These are phyloP conservation scores for Aphanomyces euteiches DNA, from an alignment of 352 stramenopile species.

Conservation along the genomic window DNA sequence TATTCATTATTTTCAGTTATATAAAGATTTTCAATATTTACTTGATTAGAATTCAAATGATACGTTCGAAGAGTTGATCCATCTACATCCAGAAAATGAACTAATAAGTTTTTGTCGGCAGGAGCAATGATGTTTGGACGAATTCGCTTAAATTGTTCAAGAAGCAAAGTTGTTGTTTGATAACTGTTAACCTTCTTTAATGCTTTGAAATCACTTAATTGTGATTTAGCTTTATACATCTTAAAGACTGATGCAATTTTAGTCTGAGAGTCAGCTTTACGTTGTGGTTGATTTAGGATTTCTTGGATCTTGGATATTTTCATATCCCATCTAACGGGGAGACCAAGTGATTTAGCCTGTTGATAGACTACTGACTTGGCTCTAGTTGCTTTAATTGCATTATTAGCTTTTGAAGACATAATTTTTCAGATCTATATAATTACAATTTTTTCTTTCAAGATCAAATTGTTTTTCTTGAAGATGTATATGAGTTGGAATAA, in stretches of 20 bases:
- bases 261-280: conserved; percentile 15
- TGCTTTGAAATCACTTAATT: conserved; percentile 28
- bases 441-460: no score
- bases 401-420: no score
- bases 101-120: conserved; percentile 34
- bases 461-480: no score
- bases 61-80: conserved; percentile 31
- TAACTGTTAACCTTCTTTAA: conserved; percentile 30
- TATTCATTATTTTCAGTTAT: conserved; percentile 37
- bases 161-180: conserved; percentile 29
- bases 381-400: no score
- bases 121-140: conserved; percentile 31
- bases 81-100: conserved; percentile 34
- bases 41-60: conserved; percentile 32
- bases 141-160: conserved; percentile 36
- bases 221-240: conserved; percentile 22
- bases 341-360: no score
- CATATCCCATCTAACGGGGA: no score
- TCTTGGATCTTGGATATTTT: no score
- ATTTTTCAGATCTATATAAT: no score
- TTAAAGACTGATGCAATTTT: conserved; percentile 26
- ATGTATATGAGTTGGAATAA: no score
- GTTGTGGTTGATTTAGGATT: background rate
- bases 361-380: no score
- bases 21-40: conserved; percentile 36